Conservation (phyloP, 1,284 basidiomycete species). For the Trametes hirsuta region DNA sequence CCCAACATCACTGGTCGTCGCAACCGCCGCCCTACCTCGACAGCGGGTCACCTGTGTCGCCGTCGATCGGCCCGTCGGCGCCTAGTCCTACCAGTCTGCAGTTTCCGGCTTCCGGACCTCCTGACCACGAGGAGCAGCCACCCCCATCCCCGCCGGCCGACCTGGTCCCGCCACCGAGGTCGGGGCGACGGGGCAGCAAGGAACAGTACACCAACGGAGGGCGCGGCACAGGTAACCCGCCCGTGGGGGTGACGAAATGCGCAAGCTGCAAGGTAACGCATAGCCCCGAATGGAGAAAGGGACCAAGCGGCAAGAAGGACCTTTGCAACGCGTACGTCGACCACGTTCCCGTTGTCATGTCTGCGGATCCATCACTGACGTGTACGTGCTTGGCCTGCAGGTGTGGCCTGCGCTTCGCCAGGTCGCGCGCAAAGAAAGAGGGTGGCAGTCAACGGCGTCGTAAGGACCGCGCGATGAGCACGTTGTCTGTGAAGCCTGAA, state of each 20-base stretch:
- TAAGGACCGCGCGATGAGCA: slow-evolving; percentile 47
- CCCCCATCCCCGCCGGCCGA: slow-evolving; percentile 42
- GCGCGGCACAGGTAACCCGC: slow-evolving; percentile 57
- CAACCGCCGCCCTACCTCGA: slow-evolving; percentile 34
- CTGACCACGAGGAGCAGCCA: slow-evolving; percentile 23
- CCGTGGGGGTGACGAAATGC: slow-evolving; percentile 76
- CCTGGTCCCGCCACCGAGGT: slow-evolving; percentile 65
- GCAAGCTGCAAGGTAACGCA: slow-evolving; percentile 83
- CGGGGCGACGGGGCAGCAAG: slow-evolving; percentile 51
- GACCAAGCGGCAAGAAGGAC: slow-evolving; percentile 88
- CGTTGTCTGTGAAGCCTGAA: slow-evolving; percentile 36
- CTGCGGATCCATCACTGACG: slow-evolving; percentile 9
- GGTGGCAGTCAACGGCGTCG: slow-evolving; percentile 49
- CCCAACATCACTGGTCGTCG: slow-evolving; percentile 35
- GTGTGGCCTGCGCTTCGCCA: slow-evolving; percentile 80
- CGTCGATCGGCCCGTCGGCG: slow-evolving; percentile 25
- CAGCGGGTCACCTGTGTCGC: slow-evolving; percentile 19
- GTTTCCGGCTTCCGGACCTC: slow-evolving; percentile 21
- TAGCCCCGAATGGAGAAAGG: slow-evolving; percentile 95
- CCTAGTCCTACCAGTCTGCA: slow-evolving; percentile 25
- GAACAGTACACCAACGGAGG: slow-evolving; percentile 37
- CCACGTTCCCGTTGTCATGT: slow-evolving; percentile 25
- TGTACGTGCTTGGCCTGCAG: slow-evolving; percentile 39
- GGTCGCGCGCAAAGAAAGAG: slow-evolving; percentile 83
- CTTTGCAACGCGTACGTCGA: slow-evolving; percentile 88